Evolutionary conservation across 106 monocot species (phyloP), one percentile per base, ranked within the genome.

Genomic region (Apostasia ramifera): DNA sequence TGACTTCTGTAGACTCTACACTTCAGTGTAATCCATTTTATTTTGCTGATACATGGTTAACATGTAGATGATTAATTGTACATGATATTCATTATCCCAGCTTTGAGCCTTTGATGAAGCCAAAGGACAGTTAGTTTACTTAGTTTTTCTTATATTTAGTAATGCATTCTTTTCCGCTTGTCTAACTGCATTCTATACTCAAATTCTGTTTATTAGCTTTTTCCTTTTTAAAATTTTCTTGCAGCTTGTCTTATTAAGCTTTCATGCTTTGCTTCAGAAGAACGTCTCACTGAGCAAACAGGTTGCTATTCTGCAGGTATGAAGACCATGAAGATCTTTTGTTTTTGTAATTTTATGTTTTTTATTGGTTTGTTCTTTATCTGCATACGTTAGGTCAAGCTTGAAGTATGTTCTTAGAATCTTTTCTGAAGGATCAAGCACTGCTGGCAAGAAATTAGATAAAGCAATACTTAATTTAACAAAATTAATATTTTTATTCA

Each of bases 231-330:
- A 4, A 52, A 55, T 65, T 70, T 56, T 47, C 14, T 55, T 55
- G 41, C 55, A 60, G 45, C 40, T 73, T 67, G 70, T 73, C 63
- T 40, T 78, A 6, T 70, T 73, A 41, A 67, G 72, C 71, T 73
- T 88, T n/a, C 51, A 63, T 64, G 84, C 78, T 72, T 59, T 88
- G 39, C 66, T 88, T 37, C 81, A 79, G 65, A 84, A 76, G 66
- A 88, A 78, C 63, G 72, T 84, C 58, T 69, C 76, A 4, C 67
- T 88, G 11, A 74, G 81, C 8, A 70, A 71, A 40, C 75, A 88
- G 42, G 70, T 84, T 55, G 57, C 47, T 40, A 43, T 54, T 60
- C 66, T 88, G 57, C 78, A 84, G 83, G 88, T 88, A 66, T 50
- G 44, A 10, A 38, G 2, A 40, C 39, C 8, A 9, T 9, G 2